Conservation (phyloP, 2,329 filamentous ascomycete genomes). For the Thelonectria discophora region DNA sequence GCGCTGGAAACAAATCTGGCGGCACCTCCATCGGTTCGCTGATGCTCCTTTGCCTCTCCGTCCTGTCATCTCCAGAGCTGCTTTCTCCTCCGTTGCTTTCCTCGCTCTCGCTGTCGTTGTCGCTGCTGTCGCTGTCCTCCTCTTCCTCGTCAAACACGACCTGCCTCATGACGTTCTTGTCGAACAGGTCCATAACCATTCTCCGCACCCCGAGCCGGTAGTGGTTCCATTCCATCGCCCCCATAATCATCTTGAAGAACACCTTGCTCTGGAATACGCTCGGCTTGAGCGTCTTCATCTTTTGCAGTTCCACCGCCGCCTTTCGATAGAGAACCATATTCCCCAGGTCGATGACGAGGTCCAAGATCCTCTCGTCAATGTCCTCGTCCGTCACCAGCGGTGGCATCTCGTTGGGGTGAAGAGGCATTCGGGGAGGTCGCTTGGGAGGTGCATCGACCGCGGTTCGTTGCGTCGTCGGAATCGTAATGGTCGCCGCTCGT, state of each 20-base stretch:
- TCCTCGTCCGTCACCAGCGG: constrained; percentile 65
- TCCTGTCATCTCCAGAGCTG: constrained; percentile 62
- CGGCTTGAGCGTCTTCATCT: constrained; percentile 80
- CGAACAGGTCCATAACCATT: constrained; percentile 93
- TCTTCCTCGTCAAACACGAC: constrained; percentile 76
- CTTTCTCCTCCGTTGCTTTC: constrained; percentile 56
- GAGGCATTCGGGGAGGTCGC: constrained; percentile 52
- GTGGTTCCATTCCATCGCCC: constrained; percentile 86
- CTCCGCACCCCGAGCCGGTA: constrained; percentile 87
- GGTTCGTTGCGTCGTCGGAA: constrained; percentile 64
- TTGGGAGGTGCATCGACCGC: constrained; percentile 55
- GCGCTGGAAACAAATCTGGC: constrained; percentile 46
- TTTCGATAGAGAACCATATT: constrained; percentile 94
- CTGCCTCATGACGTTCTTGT: constrained; percentile 84
- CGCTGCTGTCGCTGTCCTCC: constrained; percentile 71
- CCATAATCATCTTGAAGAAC: constrained; percentile 87
- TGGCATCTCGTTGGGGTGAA: constrained; percentile 53
- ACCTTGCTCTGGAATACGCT: constrained; percentile 77
- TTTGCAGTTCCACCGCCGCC: constrained; percentile 80
- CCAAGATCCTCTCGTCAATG: constrained; percentile 81
- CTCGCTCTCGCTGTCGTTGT: constrained; percentile 48
- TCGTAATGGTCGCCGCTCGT: constrained; percentile 55
- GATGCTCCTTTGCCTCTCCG: constrained; percentile 66
- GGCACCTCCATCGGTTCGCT: constrained; percentile 52
- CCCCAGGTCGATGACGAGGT: constrained; percentile 85